Evolutionary conservation across 2,329 filamentous ascomycete species (phyloP).

Genomic region (Apiospora koreana): DNA sequence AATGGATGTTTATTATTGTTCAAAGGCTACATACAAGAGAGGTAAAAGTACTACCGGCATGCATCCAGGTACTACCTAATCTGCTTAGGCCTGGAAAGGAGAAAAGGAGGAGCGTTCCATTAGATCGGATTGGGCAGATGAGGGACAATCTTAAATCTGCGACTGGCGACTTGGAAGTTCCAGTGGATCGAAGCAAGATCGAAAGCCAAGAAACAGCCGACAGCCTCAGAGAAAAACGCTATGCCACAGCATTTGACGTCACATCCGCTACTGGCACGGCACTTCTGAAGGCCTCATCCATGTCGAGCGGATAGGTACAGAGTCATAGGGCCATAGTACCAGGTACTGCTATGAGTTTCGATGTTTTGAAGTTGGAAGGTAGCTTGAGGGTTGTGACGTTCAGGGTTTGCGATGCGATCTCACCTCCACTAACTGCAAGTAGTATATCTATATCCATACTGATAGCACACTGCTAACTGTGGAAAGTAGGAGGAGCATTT

Average conservation of each 20-base stretch:
- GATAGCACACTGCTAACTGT: background rate
- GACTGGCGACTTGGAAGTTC: background rate
- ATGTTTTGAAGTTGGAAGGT: background rate
- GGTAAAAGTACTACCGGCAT: background rate
- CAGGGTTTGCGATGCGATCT: background rate
- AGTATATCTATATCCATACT: background rate
- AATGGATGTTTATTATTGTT: background rate
- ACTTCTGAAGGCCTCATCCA: constrained; percentile 2
- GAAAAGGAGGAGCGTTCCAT: constrained; percentile 4
- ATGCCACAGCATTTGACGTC: background rate
- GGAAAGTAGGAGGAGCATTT: background rate
- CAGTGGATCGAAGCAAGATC: background rate
- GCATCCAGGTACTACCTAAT: background rate
- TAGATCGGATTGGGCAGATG: constrained; percentile 6
- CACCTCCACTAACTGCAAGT: background rate
- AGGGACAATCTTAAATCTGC: constrained; percentile 6
- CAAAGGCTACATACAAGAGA: background rate
- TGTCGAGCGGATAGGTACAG: background rate
- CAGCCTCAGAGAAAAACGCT: background rate
- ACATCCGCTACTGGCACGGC: background rate
- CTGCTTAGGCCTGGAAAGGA: background rate
- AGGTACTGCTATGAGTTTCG: background rate
- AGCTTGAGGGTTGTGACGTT: background rate
- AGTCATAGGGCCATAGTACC: background rate
- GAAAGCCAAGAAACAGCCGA: background rate